These are phyloP conservation scores for Miamiensis avidus DNA, from an alignment of 169 alveolate genomes.

Conservation along the genomic window DNA sequence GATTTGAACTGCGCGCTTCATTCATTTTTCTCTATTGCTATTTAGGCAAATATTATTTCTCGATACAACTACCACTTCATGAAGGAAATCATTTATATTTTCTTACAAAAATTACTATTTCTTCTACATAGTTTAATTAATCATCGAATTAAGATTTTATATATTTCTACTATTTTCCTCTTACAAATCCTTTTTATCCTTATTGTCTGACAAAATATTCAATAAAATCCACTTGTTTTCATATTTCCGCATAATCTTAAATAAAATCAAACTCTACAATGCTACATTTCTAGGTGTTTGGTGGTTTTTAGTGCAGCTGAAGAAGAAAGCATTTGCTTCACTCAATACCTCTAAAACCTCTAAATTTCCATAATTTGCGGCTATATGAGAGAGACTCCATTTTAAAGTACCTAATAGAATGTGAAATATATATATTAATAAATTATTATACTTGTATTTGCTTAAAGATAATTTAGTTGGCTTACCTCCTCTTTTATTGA, in stretches of 20 bases:
- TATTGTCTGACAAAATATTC: slow-evolving; percentile 1
- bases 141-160: slow-evolving; percentile 1
- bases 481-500: slow-evolving; percentile 25
- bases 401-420: not conserved
- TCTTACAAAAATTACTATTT: too few relatives aligned
- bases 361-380: slow-evolving; percentile 27
- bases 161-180: slow-evolving; percentile 8
- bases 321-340: slow-evolving; percentile 18
- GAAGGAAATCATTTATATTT: not conserved
- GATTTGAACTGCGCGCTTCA: not conserved
- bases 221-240: slow-evolving; percentile 16
- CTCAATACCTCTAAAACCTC: slow-evolving; percentile 4
- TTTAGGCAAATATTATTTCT: too few relatives aligned
- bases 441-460: too few relatives aligned
- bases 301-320: not conserved
- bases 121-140: not conserved
- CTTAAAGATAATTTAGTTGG: too few relatives aligned
- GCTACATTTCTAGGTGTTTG: slow-evolving; percentile 29
- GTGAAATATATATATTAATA: not conserved
- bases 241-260: slow-evolving; percentile 17
- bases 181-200: not conserved
- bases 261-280: slow-evolving; percentile 7
- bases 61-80: too few relatives aligned
- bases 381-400: slow-evolving; percentile 23
- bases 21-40: not conserved